Evolutionary conservation across 805 yeast species (phyloP).

Genomic region (Saccharomyces eubayanus): DNA sequence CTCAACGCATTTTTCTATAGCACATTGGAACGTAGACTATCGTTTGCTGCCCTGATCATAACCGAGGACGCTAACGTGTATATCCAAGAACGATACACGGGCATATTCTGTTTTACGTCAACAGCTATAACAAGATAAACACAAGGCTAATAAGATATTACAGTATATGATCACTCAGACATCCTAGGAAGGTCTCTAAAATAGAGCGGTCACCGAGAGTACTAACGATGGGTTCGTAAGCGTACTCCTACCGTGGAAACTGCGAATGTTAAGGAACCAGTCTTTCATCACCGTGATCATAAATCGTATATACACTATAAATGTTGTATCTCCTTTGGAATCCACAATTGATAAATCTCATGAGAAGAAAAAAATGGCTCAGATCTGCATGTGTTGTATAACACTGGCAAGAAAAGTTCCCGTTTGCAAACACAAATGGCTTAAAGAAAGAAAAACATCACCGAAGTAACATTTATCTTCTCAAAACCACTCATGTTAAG

Average conservation of each 20-base stretch:
- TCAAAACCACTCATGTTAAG: constrained; percentile 20
- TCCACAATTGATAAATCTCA: not conserved
- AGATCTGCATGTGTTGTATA: constrained; percentile 24
- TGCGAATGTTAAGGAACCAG: constrained; percentile 75
- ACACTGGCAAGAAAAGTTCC: constrained; percentile 87
- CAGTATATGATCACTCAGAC: constrained; percentile 50
- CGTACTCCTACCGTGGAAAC: constrained; percentile 91
- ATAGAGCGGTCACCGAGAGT: constrained; percentile 77
- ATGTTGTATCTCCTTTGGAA: not conserved
- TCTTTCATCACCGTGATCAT: constrained; percentile 58
- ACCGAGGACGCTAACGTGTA: too few relatives aligned
- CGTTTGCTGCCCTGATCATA: too few relatives aligned
- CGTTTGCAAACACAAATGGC: not conserved
- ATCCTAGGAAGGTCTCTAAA: constrained; percentile 76
- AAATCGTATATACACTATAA: not conserved
- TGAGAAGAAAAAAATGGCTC: constrained; percentile 22
- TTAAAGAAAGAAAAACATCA: not conserved
- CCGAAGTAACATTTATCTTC: not conserved
- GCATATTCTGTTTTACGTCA: not conserved
- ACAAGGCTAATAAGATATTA: not conserved
- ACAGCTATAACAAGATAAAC: not conserved
- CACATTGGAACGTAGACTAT: not conserved
- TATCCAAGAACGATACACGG: too few relatives aligned
- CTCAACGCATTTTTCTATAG: not conserved
- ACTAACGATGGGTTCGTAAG: constrained; percentile 66